Conservation (phyloP, 2,329 filamentous ascomycete species). For the Chrysoporthe cubensis region DNA sequence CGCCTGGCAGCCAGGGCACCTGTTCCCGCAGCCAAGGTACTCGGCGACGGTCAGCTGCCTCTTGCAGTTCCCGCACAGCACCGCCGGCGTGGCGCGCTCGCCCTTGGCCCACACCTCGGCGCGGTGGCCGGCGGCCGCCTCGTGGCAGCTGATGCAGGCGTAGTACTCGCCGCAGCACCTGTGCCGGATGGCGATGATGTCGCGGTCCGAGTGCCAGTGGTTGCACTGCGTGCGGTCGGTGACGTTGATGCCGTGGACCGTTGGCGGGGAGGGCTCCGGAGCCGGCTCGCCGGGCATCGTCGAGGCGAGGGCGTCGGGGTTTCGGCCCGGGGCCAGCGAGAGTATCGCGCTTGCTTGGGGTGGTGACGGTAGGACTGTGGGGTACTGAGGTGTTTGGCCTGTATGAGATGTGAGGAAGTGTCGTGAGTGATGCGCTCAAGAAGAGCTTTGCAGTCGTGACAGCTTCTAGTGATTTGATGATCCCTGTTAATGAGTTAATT, state of each 20-base stretch:
- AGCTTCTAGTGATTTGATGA: neutral
- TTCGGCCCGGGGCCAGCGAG: too few species aligned
- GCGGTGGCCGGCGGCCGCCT: constrained; percentile 28
- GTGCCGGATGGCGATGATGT: constrained; percentile 34
- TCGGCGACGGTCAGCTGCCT: constrained; percentile 30
- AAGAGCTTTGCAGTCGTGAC: neutral
- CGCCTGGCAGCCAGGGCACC: constrained; percentile 30
- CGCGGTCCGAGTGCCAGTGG: constrained; percentile 33
- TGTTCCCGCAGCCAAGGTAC: constrained; percentile 29
- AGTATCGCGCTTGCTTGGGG: too few species aligned
- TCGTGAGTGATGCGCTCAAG: too few species aligned
- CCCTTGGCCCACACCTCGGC: constrained; percentile 28
- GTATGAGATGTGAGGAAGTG: too few species aligned
- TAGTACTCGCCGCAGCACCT: constrained; percentile 34
- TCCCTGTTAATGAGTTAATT: neutral
- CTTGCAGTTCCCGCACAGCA: constrained; percentile 32
- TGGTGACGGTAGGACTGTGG: neutral
- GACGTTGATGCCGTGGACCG: constrained; percentile 31
- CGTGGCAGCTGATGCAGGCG: constrained; percentile 34
- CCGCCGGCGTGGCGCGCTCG: constrained; percentile 27
- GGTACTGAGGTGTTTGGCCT: neutral
- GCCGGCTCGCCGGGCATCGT: neutral
- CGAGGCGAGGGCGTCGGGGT: too few species aligned
- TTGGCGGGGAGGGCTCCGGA: neutral
- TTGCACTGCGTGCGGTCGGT: constrained; percentile 31